Evolutionary conservation across 352 stramenopile genomes (phyloP).

Genomic region (Achlya hypogyna): DNA sequence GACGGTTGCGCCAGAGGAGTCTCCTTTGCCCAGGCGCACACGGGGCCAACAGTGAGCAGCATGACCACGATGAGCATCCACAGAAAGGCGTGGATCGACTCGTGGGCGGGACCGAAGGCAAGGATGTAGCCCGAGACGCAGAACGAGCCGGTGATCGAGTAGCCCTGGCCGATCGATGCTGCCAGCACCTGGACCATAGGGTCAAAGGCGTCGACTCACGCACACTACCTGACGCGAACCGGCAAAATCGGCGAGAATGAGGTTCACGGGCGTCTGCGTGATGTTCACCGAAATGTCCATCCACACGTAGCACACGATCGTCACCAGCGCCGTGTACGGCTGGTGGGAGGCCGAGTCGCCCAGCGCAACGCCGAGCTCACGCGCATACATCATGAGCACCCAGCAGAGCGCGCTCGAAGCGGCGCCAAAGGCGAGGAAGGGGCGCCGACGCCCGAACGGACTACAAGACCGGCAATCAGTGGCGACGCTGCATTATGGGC

Average conservation of each 20-base stretch:
- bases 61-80: constrained; percentile 41
- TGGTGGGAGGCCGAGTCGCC: constrained; percentile 39
- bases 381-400: constrained; percentile 44
- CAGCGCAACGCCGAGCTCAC: constrained; percentile 38
- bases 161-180: constrained; percentile 39
- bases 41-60: constrained; percentile 25
- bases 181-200: constrained; percentile 41
- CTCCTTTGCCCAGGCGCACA: constrained; percentile 34
- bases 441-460: constrained; percentile 27
- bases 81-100: constrained; percentile 43
- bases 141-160: constrained; percentile 41
- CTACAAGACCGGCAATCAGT: background rate
- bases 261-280: constrained; percentile 34
- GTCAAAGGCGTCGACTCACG: too few relatives aligned
- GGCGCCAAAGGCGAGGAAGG: constrained; percentile 31
- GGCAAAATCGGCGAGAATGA: constrained; percentile 50
- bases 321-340: constrained; percentile 43
- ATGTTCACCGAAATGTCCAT: constrained; percentile 60
- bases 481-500: too few relatives aligned
- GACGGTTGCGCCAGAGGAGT: background rate
- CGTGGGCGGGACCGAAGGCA: constrained; percentile 40
- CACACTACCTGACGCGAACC: too few relatives aligned
- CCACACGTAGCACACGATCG: constrained; percentile 51
- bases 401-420: constrained; percentile 36
- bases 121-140: constrained; percentile 44